Evolutionary conservation across 2,329 filamentous ascomycete genomes (phyloP).

Genomic region (Dactylellina sp.): DNA sequence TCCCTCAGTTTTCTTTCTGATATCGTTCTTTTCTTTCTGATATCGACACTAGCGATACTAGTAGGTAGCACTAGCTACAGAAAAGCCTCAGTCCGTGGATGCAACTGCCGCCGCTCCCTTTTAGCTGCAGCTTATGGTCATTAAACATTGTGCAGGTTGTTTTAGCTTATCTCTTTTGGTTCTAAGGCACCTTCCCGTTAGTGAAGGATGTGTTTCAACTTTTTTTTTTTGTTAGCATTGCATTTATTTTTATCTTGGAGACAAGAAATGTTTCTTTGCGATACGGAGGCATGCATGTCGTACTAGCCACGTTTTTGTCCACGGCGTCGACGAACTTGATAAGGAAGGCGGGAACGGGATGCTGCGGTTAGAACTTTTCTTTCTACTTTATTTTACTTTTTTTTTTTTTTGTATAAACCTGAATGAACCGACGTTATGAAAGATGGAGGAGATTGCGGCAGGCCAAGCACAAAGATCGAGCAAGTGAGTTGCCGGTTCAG

Average conservation of each 20-base stretch:
- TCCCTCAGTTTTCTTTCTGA: not conserved
- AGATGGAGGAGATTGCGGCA: constrained; percentile 2
- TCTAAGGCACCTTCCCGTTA: constrained; percentile 37
- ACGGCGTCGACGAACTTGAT: constrained; percentile 43
- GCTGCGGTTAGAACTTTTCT: constrained; percentile 39
- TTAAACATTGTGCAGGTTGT: constrained; percentile 12
- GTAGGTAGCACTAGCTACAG: no score
- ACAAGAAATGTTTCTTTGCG: constrained; percentile 17
- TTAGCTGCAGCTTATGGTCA: not conserved
- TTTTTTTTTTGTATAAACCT: no score
- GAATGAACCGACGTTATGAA: constrained; percentile 9
- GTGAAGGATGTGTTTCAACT: constrained; percentile 29
- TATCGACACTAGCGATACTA: no score
- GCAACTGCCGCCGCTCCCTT: not conserved
- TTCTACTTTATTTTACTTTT: no score
- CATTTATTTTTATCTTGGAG: no score
- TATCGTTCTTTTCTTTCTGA: no score
- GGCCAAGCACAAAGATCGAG: not conserved
- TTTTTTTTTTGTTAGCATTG: constrained; percentile 6
- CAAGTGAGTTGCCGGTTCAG: constrained; percentile 31
- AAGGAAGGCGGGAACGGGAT: constrained; percentile 55
- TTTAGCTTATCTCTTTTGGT: constrained; percentile 1
- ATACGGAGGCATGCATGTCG: not conserved
- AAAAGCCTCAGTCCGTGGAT: not conserved
- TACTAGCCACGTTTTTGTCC: constrained; percentile 41